Base-by-base conservation (phyloP, 495 filamentous ascomycete species). In the Penicillium parvum region DNA sequence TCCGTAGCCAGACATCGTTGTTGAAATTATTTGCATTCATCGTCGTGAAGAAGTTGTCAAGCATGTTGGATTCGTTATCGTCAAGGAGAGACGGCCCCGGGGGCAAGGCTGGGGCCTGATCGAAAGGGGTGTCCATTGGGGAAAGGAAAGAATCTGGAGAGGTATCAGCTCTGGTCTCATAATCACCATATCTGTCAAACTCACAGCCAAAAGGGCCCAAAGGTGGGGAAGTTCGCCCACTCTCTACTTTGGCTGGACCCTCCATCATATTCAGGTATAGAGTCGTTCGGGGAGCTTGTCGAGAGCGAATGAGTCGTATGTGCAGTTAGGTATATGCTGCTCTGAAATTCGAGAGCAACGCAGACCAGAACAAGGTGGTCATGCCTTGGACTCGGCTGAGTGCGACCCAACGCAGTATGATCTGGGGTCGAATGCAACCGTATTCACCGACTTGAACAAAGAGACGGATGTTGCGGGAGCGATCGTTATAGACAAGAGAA, bases 11-110 rank as follows among this genome's bases (percentile, higher is more conserved):
- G 35, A 73, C 72, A 12, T 74, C 71, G 32, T 65, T 68, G 19
- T 69, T 54, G 37, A 79, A 75, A n/a, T 73, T 68, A 35, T 76
- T 73, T 2, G 74, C 64, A 40, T 74, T 74, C 55, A 83, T 66
- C 14, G 71, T 77, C 36, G 75, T 77, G 56, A 84, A 82, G 61
- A 84, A 85, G 46, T 64, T 72, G 20, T 74, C 71, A n/a, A 84
- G 67, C 61, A 80, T 71, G 45, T 71, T 77, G 26, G 70, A 75
- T 53, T 85, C 81, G 41, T 73, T 73, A 51, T 81, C 75, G 43
- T 78, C 74, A 45, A 84, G 72, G 34, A 84, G 66, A 23, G 81
- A 73, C 18, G 73, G 74, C 7, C 80, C 80, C 3, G 75, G 73
- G 14, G 80, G 74, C 29, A 75, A 76, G 25, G 73, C 71, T 20